phyloP scores from a whole-genome alignment of 1,284 basidiomycete genomes.

The Psilocybe mexicana region DNA sequence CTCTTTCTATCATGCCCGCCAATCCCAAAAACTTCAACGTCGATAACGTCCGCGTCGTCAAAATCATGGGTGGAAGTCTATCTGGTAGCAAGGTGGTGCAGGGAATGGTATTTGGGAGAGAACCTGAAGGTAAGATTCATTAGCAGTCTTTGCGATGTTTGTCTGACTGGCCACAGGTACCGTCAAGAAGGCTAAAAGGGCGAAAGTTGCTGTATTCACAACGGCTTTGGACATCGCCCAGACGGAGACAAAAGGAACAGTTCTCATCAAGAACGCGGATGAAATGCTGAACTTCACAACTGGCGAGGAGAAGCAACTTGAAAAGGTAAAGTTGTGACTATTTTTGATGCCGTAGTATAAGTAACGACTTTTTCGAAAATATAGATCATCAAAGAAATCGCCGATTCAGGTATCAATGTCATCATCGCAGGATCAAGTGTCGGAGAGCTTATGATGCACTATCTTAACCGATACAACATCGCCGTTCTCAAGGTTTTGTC shows the following conservation, averaged over 20 bases:
- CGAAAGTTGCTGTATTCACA: constrained; percentile 94
- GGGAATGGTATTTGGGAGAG: constrained; percentile 98
- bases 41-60: constrained; percentile 97
- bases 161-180: constrained; percentile 47
- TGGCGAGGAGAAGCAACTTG: constrained; percentile 94
- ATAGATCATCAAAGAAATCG: constrained; percentile 97
- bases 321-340: constrained; percentile 63
- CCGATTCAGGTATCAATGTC: constrained; percentile 92
- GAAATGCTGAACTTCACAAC: constrained; percentile 96
- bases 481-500: constrained; percentile 96
- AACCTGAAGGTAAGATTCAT: constrained; percentile 77
- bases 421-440: constrained; percentile 92
- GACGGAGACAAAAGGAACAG: constrained; percentile 99
- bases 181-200: constrained; percentile 72
- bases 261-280: constrained; percentile 93
- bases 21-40: constrained; percentile 94
- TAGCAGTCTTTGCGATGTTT: neutral
- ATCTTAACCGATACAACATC: constrained; percentile 92
- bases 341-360: neutral
- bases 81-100: constrained; percentile 85
- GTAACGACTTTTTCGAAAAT: neutral
- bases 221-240: constrained; percentile 92
- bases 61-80: constrained; percentile 95
- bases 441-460: constrained; percentile 96
- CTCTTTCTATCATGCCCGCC: constrained; percentile 86